Base-by-base conservation (phyloP, 2,329 filamentous ascomycete species). In the Ophiostoma montium region DNA sequence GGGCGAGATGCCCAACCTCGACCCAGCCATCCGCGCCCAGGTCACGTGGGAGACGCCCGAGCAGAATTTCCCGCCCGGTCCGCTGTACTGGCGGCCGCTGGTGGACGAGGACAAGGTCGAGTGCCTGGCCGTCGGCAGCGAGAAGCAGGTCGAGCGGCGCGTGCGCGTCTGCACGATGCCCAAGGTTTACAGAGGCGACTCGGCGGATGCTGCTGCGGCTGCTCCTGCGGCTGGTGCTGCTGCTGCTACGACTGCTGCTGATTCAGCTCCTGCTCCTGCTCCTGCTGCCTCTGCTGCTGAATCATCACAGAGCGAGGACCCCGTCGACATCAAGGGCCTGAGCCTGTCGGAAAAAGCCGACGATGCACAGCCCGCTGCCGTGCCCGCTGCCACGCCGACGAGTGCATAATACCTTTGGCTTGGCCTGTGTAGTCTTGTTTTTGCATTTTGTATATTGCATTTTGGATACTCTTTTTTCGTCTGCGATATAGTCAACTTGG, bases 1-100 rank as follows among this genome's bases (percentile, higher is more conserved):
- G 67, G 87, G 86, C 49, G 77, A 86, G 53, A 70, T 82, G 64
- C 82, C 84, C 7, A 74, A 78, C 47, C 66, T 89, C n/a, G 89
- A 95, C 56, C 75, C 76, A 1, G 62, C 65, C 31, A 72, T 77
- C 62, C 63, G 69, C 36, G 68, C 70, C 18, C 61, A 71, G 35
- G 59, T 74, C 18, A 58, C 62, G 12, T 82, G 75, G 71, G 71
- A 75, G 57, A 68, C 70, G 39, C 74, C 70, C 4, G 57, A 70
- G 57, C 67, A 61, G n/a, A 62, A 62, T 2, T 79, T 82, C 57
- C 76, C 75, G 0, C 59, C 63, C 4, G 77, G 78, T 0, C 78
- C 78, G 1, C 61, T 78, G 58, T 65, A 75, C 54, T 82, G 78
- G 78, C 62, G 69, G 43, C 66, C 71, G n/a, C 61, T 65, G 3